A percentile compares a stretch with the other conserved stretches of the same genome.
Evolutionary conservation across 352 stramenopile species (phyloP).

Genomic region (Elongisporangium undulatum): DNA sequence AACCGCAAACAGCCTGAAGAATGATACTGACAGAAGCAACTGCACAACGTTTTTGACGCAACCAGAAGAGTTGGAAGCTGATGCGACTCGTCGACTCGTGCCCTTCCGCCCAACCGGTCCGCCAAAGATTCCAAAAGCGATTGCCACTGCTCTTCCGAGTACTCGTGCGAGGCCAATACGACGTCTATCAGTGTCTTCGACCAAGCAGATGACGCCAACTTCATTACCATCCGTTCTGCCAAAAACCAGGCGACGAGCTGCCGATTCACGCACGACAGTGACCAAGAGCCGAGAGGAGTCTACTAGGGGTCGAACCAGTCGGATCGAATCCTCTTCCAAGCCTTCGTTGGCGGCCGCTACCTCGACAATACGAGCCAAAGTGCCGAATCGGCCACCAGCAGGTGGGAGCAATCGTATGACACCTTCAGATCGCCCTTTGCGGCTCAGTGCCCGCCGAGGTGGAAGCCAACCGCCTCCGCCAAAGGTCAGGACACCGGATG

Average conservation of each 20-base stretch:
- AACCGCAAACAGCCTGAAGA: neutral
- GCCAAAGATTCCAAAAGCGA: neutral
- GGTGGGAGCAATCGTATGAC: neutral
- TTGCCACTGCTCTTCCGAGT: neutral
- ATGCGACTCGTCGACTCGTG: neutral
- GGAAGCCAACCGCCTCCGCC: neutral
- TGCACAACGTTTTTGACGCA: conserved; percentile 38
- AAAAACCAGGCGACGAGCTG: neutral
- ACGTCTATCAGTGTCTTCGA: neutral
- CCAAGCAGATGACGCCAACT: neutral
- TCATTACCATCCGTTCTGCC: neutral
- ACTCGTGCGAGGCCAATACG: neutral
- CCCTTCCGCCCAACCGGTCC: neutral
- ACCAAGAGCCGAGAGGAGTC: neutral
- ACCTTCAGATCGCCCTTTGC: neutral
- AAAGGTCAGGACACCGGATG: neutral
- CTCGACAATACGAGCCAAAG: neutral
- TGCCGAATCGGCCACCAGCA: neutral
- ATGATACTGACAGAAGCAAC: neutral
- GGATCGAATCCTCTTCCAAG: neutral
- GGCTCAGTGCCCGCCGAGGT: neutral
- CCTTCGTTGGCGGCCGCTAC: neutral
- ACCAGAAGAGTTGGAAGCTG: conserved; percentile 26
- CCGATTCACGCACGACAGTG: no score
- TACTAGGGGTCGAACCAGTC: neutral